Conservation (phyloP, 208 protist species). For the Leishmania tropica region DNA sequence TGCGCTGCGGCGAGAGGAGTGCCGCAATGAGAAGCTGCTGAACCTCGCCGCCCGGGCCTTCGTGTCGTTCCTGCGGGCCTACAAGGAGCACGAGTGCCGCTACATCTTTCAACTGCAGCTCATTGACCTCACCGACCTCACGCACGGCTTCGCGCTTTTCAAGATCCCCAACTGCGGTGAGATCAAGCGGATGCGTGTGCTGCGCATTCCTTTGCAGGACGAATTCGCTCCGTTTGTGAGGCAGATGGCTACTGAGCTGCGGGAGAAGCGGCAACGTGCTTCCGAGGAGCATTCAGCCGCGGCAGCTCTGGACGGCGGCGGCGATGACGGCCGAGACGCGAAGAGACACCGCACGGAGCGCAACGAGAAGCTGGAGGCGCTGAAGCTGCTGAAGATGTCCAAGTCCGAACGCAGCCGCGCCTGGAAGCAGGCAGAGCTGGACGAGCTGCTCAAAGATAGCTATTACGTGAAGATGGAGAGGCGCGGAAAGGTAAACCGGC, state of each 20-base stretch:
- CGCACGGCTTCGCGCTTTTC: constrained; percentile 92
- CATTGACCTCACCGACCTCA: constrained; percentile 96
- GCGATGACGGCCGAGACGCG: constrained; percentile 13
- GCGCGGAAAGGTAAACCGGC: constrained; percentile 55
- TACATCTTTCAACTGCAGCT: constrained; percentile 94
- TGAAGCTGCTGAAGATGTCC: constrained; percentile 88
- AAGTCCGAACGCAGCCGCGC: constrained; percentile 76
- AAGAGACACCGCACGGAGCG: constrained; percentile 84
- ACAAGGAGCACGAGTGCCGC: constrained; percentile 94
- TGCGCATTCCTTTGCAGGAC: constrained; percentile 82
- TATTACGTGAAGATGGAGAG: constrained; percentile 93
- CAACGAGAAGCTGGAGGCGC: constrained; percentile 82
- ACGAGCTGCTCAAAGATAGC: constrained; percentile 89
- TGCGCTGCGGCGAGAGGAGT: constrained; percentile 57
- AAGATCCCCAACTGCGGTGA: constrained; percentile 92
- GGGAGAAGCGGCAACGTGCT: constrained; percentile 70
- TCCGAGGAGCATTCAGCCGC: constrained; percentile 39
- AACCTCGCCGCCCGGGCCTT: constrained; percentile 86
- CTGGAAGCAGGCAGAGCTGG: constrained; percentile 86
- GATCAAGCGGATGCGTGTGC: constrained; percentile 83
- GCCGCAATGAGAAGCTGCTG: constrained; percentile 71
- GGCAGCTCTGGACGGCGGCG: constrained; percentile 25
- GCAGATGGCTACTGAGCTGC: constrained; percentile 35
- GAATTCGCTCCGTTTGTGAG: constrained; percentile 77
- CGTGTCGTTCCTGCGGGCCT: constrained; percentile 92